Conservation (phyloP, 306 rosid species). For the Vigna radiata region DNA sequence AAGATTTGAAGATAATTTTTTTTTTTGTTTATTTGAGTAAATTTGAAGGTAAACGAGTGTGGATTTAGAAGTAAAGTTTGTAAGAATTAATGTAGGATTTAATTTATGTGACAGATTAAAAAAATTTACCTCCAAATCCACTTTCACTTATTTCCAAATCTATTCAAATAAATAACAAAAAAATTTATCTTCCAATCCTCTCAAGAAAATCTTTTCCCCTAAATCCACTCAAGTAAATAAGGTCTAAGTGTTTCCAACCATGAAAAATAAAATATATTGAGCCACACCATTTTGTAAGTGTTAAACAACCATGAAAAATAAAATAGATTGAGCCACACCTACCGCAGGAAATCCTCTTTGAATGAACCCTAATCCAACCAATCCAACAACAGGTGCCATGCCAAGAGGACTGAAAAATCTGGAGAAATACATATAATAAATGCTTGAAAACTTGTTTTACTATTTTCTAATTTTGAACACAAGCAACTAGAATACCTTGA, state of each 20-base stretch:
- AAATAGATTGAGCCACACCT: constrained; percentile 36
- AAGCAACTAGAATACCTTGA: constrained; percentile 58
- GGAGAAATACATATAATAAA: constrained; percentile 40
- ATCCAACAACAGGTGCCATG: constrained; percentile 86
- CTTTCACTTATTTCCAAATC: no score
- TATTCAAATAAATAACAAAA: no score
- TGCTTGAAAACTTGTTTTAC: not conserved
- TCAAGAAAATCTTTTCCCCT: no score
- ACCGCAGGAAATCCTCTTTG: constrained; percentile 80
- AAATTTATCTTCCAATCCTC: no score
- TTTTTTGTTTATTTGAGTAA: no score
- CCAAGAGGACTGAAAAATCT: constrained; percentile 93
- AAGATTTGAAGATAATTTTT: no score
- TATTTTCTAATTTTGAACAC: not conserved
- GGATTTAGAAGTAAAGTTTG: no score
- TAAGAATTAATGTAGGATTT: no score
- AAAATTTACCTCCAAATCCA: no score
- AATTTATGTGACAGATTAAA: no score
- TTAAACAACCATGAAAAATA: not conserved
- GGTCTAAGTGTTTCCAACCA: not conserved
- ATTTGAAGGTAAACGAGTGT: no score
- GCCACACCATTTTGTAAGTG: constrained; percentile 29
- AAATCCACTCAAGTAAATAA: no score
- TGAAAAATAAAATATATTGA: not conserved
- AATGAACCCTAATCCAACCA: constrained; percentile 85